Base-by-base conservation (phyloP, 2,329 filamentous ascomycete genomes). In the Huntiella decipiens region DNA sequence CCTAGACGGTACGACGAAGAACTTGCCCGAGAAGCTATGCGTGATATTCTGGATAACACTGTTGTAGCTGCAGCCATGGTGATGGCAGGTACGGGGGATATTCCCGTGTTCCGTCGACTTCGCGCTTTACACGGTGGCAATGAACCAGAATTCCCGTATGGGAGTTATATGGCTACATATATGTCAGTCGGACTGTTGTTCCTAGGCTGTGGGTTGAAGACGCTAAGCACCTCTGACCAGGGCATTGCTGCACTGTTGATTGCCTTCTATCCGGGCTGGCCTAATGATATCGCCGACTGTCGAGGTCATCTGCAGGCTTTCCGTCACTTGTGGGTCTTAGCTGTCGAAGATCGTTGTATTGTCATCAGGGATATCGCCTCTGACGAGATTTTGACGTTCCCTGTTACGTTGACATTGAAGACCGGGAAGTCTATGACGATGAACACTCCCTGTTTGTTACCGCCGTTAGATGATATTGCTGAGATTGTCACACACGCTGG, bases 311-410 rank as follows among this genome's bases (percentile, higher is more conserved):
- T 98, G 4, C 91, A 98, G 64, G 91, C 92, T 3, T 91, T 98
- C 64, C 77, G 92, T 4, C 88, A 98, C 61, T 82, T 98, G 56
- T 98, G 91, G 91, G 88, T 94, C 8, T 70, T 98, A 3, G 91
- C 91, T 1, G 80, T 83, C 0, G 91, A 98, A 56, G 76, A 85
- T 7, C 75, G 92, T 44, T 96, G 88, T 57, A 71, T 98, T 0
- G 75, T 98, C 1, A 74, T 84, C 13, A 82, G 88, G 51, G 91
- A 98, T 54, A 73, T 91, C 3, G 78, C 91, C 49, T 93, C 84
- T 0, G 77, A 80, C 36, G 77, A 85, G 38, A 82, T 87, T 0
- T 74, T 94, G 42, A 73, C 77, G 5, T 71, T 87, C 2, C 76
- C 82, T 0, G 68, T 94, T 39, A 68, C 70, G 4, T 69, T 94